Conservation (phyloP, 257 asterid species). For the Gentiana dahurica region DNA sequence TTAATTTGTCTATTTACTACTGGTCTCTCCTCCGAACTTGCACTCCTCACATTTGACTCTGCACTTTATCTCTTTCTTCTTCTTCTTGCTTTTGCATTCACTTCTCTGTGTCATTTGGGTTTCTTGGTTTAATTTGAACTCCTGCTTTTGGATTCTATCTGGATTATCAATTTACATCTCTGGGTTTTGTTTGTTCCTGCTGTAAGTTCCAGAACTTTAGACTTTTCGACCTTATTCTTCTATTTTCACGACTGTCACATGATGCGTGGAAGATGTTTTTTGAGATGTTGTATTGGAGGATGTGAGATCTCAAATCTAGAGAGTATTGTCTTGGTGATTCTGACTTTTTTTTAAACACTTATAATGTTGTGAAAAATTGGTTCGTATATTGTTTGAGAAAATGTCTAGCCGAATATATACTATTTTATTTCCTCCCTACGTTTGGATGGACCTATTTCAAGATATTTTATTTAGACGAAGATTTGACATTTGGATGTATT, state of each 20-base stretch:
- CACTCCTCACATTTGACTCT: slow-evolving; percentile 28
- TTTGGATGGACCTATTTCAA: too few species aligned
- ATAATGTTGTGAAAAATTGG: too few species aligned
- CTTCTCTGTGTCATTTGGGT: neutral
- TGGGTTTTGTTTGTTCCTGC: slow-evolving; percentile 3
- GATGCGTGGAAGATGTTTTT: neutral
- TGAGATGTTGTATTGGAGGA: neutral
- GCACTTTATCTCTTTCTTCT: slow-evolving; percentile 7
- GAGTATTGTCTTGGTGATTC: too few species aligned
- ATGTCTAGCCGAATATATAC: too few species aligned
- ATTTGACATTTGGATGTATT: too few species aligned
- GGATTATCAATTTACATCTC: slow-evolving; percentile 19
- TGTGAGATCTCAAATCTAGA: too few species aligned
- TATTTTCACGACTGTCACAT: too few species aligned
- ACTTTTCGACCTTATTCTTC: neutral
- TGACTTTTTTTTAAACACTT: too few species aligned
- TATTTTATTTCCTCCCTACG: too few species aligned
- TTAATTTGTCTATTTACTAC: slow-evolving; percentile 35
- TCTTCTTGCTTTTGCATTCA: slow-evolving; percentile 1
- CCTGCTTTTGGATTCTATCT: slow-evolving; percentile 8
- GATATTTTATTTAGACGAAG: too few species aligned
- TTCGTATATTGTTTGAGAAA: too few species aligned
- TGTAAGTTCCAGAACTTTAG: slow-evolving; percentile 5
- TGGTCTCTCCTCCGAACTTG: slow-evolving; percentile 28
- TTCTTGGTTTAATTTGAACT: slow-evolving; percentile 5